A percentile compares a stretch with the other conserved stretches of the same genome.
phyloP scores from a whole-genome alignment of 192 early-diverging fungal species.

The Nowakowskiella sp. region DNA sequence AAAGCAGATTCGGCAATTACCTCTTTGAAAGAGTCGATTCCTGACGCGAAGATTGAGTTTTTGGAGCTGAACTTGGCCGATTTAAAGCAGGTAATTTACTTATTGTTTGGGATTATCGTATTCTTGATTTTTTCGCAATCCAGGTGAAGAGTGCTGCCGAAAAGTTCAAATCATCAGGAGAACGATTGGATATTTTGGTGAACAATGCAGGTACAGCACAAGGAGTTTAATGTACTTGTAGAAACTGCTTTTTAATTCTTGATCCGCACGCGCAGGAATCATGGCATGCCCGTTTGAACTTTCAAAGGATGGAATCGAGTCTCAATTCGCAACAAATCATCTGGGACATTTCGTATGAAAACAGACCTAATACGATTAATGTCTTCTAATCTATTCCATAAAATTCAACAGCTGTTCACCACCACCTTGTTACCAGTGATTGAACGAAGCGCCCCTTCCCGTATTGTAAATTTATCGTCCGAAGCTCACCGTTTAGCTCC shows the following conservation, averaged over 20 bases:
- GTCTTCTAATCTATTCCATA: conserved; percentile 21
- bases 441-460: conserved; percentile 4
- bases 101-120: no score
- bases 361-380: conserved; percentile 2
- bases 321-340: conserved; percentile 61
- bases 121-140: conserved; percentile 24
- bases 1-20: conserved; percentile 20
- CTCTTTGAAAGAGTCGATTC: conserved; percentile 15
- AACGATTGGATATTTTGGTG: conserved; percentile 40
- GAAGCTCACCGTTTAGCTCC: conserved; percentile 13
- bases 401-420: conserved; percentile 31
- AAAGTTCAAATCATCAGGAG: conserved; percentile 23
- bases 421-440: conserved; percentile 19
- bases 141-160: conserved; percentile 28
- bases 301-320: conserved; percentile 54
- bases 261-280: conserved; percentile 27
- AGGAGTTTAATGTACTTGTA: no score
- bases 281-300: conserved; percentile 49
- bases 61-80: conserved; percentile 19
- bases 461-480: conserved; percentile 32
- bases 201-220: conserved; percentile 58
- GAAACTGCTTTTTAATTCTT: neutral
- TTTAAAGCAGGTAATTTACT: conserved; percentile 22
- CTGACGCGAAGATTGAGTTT: conserved; percentile 18
- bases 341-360: conserved; percentile 29